Percentiles rank a stretch among this genome's conserved stretches.
phyloP scores from a whole-genome alignment of 1,284 basidiomycete genomes.

The Sanghuangporus sanghuang region DNA sequence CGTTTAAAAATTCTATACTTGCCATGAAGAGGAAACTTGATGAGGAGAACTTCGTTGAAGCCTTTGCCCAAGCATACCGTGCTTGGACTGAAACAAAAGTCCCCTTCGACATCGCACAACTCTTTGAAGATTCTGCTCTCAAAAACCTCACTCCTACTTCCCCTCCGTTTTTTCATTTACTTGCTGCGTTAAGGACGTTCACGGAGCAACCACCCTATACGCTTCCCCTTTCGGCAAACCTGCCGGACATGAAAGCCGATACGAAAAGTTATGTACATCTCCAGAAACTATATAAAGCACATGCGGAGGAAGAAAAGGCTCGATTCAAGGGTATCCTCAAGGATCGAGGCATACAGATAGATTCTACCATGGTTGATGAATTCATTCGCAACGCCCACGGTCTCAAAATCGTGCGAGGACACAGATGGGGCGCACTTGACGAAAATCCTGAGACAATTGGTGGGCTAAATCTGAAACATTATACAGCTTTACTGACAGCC shows the following conservation, averaged over 20 bases:
- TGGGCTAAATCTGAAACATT: conserved; percentile 31
- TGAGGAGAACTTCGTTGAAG: conserved; percentile 97
- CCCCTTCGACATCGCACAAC: conserved; percentile 57
- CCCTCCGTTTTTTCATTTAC: conserved; percentile 81
- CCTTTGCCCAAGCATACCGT: conserved; percentile 75
- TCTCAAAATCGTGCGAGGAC: conserved; percentile 73
- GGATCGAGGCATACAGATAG: conserved; percentile 30
- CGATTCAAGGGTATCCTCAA: conserved; percentile 37
- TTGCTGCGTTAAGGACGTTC: conserved; percentile 71
- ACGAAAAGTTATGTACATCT: conserved; percentile 79
- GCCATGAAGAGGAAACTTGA: conserved; percentile 68
- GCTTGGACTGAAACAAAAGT: conserved; percentile 66
- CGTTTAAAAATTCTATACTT: conserved; percentile 67
- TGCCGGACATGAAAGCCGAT: conserved; percentile 96
- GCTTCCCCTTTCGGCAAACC: conserved; percentile 51
- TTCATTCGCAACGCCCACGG: conserved; percentile 93
- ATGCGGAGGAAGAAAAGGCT: conserved; percentile 66
- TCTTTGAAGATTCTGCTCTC: conserved; percentile 63
- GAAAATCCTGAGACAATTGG: conserved; percentile 49
- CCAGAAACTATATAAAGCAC: conserved; percentile 71
- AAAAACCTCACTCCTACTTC: conserved; percentile 33
- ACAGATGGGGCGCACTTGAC: conserved; percentile 57
- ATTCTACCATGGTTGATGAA: conserved; percentile 59
- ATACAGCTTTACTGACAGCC: neutral
- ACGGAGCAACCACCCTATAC: conserved; percentile 40